Evolutionary conservation across 1,139 yeast species (phyloP), one percentile per base, ranked within the genome.

Genomic region (Saccharomyces hybrid): DNA sequence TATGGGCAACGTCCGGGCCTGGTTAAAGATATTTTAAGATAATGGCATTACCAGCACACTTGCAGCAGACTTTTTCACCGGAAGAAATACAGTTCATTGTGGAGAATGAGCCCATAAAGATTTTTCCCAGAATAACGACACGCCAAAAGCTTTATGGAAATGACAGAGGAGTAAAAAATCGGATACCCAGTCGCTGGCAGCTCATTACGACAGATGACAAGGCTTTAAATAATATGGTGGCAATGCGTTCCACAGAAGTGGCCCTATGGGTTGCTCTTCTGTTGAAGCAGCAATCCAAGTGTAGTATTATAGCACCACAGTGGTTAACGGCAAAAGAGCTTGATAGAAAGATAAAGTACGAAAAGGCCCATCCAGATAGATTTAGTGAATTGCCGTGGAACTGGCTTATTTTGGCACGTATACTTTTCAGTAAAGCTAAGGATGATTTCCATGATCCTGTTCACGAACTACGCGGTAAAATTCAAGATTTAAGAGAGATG

Each of bases 231-330:
- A 67, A 66, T 51, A 61, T 70, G 67, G 66, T 82, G 53, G 90
- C 96, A 1, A 79, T 88, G 79, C 79, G 86, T 59, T 77, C 93
- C 55, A 81, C 79, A 32, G 75, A 79, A 50, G 83, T 93, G 0
- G 96, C 97, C 0, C 62, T 93, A 3, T 93, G 99, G 99, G 75
- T 88, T 25, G 98, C 97, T 0, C 70, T 90, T 13, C 75, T 91
- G 14, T 74, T 93, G 54, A 89, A 89, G 65, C 82, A 86, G 48
- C 98, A 93, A 69, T 85, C 83, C 51, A 85, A 91, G 62, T 89
- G 98, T 70, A 85, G 84, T 58, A 83, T 93, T 3, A 84, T 90
- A 5, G 85, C 91, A 9, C 99, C 99, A 0, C 77, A 75, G 2
- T 93, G 99, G 99, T 76, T 93, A n/a, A 78, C 77, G 14, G 71